Conservation (phyloP, 2,329 filamentous ascomycete genomes). For the Calonectria pseudoturangicola region DNA sequence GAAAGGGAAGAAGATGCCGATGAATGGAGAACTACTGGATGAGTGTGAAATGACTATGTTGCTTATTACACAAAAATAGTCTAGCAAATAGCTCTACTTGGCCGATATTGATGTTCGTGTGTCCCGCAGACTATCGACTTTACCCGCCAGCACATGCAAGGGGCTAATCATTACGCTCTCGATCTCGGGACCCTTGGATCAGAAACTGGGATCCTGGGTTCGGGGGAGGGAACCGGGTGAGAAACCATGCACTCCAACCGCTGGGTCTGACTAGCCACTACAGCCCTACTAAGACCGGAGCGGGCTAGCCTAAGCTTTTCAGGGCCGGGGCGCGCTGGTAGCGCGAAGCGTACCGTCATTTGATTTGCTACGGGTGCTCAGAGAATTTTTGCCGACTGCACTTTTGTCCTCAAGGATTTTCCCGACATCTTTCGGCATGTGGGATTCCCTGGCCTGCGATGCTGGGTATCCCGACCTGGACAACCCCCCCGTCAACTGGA, state of each 20-base stretch:
- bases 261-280: constrained; percentile 8
- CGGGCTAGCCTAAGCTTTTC: constrained; percentile 9
- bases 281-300: not conserved
- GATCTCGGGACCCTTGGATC: constrained; percentile 13
- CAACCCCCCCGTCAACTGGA: not conserved
- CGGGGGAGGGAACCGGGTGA: not conserved
- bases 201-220: not conserved
- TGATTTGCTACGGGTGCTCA: not conserved
- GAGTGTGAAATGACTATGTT: not conserved
- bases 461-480: not conserved
- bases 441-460: not conserved
- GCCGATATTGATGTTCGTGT: not conserved
- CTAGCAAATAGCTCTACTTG: not conserved
- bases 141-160: constrained; percentile 16
- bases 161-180: constrained; percentile 14
- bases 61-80: not conserved
- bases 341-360: not conserved
- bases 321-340: not conserved
- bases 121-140: not conserved
- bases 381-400: not conserved
- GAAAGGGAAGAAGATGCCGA: not conserved
- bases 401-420: not conserved
- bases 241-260: not conserved
- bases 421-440: not conserved
- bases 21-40: not conserved